These are phyloP conservation scores for Clitopilus passeckerianus DNA, from an alignment of 768 basidiomycete species.

Conservation along the genomic window DNA sequence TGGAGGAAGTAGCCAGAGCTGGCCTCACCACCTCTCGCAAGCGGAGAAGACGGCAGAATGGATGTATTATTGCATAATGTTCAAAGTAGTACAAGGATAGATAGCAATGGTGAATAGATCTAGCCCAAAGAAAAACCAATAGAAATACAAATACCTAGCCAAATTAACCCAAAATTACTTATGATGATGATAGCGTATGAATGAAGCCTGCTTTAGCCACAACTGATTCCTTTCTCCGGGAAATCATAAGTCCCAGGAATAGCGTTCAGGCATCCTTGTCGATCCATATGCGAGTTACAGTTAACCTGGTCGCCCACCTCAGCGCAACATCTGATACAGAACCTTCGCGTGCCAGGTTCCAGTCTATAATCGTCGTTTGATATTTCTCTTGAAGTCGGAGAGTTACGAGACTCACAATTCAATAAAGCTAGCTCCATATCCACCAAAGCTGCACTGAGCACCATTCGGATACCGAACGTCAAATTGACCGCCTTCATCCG, in stretches of 20 bases:
- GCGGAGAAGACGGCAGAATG: background rate
- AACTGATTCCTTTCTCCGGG: slow-evolving; percentile 12
- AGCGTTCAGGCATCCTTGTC: slow-evolving; percentile 33
- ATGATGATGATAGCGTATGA: background rate
- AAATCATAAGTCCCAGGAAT: slow-evolving; percentile 45
- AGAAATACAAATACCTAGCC: no score
- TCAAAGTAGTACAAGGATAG: background rate
- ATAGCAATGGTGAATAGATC: no score
- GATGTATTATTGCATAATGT: background rate
- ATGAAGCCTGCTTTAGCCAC: background rate
- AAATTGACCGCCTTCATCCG: slow-evolving; percentile 43
- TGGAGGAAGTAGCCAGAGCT: slow-evolving; percentile 22
- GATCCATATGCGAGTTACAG: slow-evolving; percentile 48
- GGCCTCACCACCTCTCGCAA: background rate
- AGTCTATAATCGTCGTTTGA: slow-evolving; percentile 23
- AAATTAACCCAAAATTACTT: no score
- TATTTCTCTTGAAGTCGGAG: background rate
- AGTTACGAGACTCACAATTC: slow-evolving; percentile 31
- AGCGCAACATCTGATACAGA: slow-evolving; percentile 46
- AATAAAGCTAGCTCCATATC: slow-evolving; percentile 47
- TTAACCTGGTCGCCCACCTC: slow-evolving; percentile 35
- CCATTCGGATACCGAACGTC: slow-evolving; percentile 48
- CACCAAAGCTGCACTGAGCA: slow-evolving; percentile 48
- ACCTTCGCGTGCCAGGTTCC: slow-evolving; percentile 39
- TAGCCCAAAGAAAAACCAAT: no score